Conservation (phyloP, 495 filamentous ascomycete genomes). For the Saxophila tyrrhenica region DNA sequence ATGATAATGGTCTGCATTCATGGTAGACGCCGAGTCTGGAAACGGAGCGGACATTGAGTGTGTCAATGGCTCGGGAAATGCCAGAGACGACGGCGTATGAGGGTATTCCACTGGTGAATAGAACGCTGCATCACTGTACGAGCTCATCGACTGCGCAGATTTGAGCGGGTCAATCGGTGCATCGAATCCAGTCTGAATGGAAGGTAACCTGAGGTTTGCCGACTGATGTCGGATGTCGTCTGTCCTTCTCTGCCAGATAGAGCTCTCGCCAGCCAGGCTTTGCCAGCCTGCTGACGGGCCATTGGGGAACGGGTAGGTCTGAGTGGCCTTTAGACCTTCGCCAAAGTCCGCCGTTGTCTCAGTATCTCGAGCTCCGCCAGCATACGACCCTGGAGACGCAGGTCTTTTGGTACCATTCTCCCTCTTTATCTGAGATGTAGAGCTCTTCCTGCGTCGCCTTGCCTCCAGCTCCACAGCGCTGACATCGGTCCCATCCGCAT, state of each 20-base stretch:
- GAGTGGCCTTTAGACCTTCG: not conserved
- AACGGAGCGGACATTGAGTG: not conserved
- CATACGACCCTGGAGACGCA: not conserved
- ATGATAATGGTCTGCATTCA: no score
- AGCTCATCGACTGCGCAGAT: slow-evolving; percentile 33
- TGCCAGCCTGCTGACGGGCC: not conserved
- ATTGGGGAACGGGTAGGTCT: not conserved
- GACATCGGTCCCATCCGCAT: slow-evolving; percentile 8
- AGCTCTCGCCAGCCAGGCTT: not conserved
- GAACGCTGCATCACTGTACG: slow-evolving; percentile 36
- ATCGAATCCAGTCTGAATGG: not conserved
- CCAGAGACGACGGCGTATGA: slow-evolving; percentile 23
- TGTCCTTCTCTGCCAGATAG: not conserved
- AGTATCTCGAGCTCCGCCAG: not conserved
- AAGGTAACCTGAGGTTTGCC: not conserved
- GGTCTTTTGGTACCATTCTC: not conserved
- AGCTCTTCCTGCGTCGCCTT: slow-evolving; percentile 11
- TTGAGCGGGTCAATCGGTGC: slow-evolving; percentile 22
- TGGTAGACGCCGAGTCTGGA: not conserved
- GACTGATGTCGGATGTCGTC: not conserved
- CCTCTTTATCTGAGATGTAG: slow-evolving; percentile 10
- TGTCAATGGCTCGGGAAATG: not conserved
- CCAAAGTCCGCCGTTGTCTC: not conserved
- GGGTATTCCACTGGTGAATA: slow-evolving; percentile 35
- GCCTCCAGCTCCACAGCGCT: not conserved